A percentile compares a stretch with the other conserved stretches of the same genome.
These are phyloP conservation scores for Stipa capillata DNA, from an alignment of 176 grass and related monocot genomes.

Conservation along the genomic window DNA sequence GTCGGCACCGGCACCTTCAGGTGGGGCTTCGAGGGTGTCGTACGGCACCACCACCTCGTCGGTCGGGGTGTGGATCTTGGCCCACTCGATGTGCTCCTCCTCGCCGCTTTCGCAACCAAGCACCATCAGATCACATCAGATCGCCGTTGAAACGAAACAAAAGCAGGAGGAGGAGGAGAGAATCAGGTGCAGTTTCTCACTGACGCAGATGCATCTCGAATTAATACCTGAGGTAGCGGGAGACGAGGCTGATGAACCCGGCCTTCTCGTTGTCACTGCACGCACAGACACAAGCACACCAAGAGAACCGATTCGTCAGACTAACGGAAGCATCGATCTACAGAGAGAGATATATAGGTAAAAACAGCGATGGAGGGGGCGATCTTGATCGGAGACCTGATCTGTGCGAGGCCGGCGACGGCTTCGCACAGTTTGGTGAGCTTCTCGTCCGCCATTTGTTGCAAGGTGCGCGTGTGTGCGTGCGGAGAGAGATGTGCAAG, in stretches of 20 bases:
- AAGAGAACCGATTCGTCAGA: neutral
- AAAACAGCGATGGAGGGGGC: neutral
- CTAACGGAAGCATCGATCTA: no score
- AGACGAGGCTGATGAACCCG: slow-evolving; percentile 74
- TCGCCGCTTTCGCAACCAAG: slow-evolving; percentile 33
- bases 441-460: slow-evolving; percentile 71
- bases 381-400: slow-evolving; percentile 47
- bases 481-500: neutral
- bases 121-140: neutral
- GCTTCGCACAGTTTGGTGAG: slow-evolving; percentile 55
- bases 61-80: slow-evolving; percentile 84
- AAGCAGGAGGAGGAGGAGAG: no score
- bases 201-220: no score
- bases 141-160: neutral
- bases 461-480: neutral
- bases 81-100: slow-evolving; percentile 84
- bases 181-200: neutral
- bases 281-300: neutral
- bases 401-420: slow-evolving; percentile 45
- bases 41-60: slow-evolving; percentile 89
- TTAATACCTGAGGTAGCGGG: slow-evolving; percentile 93
- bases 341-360: neutral
- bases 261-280: slow-evolving; percentile 89
- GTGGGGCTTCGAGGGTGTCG: slow-evolving; percentile 49
- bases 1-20: slow-evolving; percentile 35